Evolutionary conservation across 164 flowering plant species (phyloP), one percentile per base, ranked within the genome.

Genomic region (Tetrastigma voinierianum): DNA sequence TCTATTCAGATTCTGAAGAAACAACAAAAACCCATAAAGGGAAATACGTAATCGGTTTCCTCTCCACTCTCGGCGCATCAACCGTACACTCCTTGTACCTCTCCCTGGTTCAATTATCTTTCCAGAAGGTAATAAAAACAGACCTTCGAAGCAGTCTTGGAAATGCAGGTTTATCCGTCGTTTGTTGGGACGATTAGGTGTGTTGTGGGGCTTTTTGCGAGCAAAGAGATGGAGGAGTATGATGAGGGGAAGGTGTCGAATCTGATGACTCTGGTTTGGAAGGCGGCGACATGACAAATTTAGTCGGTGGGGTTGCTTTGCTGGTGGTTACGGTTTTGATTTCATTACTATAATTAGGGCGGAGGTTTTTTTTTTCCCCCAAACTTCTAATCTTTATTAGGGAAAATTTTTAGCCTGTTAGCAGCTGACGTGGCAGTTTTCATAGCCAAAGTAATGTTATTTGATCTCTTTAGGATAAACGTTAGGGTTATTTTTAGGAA

Each of bases 231-330:
- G n/a, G 81, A 68, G 14, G 8, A 15, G 12, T 15, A 20, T 74
- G 62, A 21, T 43, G 32, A 58, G 18, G 76, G 81, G 1, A 69
- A 20, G 25, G 60, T 66, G 5, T 71, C 78, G 1, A 74, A 74
- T 52, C 9, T 69, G 40, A 74, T 78, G 78, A 78, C 66, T 7
- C 47, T 78, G 62, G 14, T 71, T 58, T 78, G 78, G 78, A 78
- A 71, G 0, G 76, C 78, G 0, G 53, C 69, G 32, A 40, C 66
- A 8, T 78, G 81, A 78, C 81, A 78, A 18, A 54, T 78, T 47
- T 57, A 66, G 1, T 74, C 76, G 0, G n/a, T 78, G 11, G 81
- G 78, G 8, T n/a, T n/a, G n/a, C n/a, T n/a, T n/a, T n/a, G n/a
- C n/a, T n/a, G n/a, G n/a, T n/a, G n/a, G n/a, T n/a, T n/a, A n/a